A percentile compares a stretch with the other conserved stretches of the same genome.
Conservation (phyloP, 148 eudicot species). For the Persicaria maculosa region DNA sequence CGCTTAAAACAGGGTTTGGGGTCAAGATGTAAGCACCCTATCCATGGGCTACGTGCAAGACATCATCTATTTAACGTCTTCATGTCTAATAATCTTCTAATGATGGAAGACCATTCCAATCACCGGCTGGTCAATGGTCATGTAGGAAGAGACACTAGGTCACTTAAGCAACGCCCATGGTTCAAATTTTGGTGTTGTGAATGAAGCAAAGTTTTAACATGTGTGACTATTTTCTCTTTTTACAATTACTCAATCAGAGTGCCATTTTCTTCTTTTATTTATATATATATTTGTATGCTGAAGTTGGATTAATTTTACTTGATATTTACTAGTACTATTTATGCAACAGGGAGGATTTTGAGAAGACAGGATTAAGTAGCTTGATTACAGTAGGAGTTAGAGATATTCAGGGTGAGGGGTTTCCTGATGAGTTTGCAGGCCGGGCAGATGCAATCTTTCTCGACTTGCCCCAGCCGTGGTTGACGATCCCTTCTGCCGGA, state of each 20-base stretch:
- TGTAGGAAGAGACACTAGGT: too few species aligned
- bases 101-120: too few species aligned
- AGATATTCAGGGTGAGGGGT: constrained; percentile 92
- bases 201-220: neutral
- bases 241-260: neutral
- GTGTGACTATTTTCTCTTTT: neutral
- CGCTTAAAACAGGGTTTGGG: too few species aligned
- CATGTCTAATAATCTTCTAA: too few species aligned
- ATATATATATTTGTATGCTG: neutral
- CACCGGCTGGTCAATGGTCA: too few species aligned
- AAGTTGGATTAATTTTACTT: neutral
- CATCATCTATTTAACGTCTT: too few species aligned
- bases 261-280: neutral
- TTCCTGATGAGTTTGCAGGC: constrained; percentile 64
- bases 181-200: too few species aligned
- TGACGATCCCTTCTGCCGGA: constrained; percentile 77
- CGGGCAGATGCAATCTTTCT: constrained; percentile 71
- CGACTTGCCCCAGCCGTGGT: constrained; percentile 94
- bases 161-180: too few species aligned
- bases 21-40: too few species aligned
- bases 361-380: constrained; percentile 62
- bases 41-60: too few species aligned
- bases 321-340: neutral
- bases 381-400: constrained; percentile 83
- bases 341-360: constrained; percentile 70